Base-by-base conservation (phyloP, 768 basidiomycete genomes). In the Trametes cinnabarina region DNA sequence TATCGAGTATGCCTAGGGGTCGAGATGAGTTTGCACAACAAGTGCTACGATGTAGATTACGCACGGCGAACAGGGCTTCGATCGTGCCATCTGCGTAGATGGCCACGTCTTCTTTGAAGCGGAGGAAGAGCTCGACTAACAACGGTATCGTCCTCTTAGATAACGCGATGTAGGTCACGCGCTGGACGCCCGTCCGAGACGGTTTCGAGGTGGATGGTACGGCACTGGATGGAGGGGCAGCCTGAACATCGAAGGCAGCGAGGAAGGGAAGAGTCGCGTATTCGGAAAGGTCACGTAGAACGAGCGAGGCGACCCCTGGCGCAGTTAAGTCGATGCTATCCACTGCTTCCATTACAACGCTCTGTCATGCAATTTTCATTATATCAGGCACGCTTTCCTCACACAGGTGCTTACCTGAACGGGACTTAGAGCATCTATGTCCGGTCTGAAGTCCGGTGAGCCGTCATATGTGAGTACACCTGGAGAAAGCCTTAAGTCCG, bases 131-230 rank as follows among this genome's bases (percentile, higher is more conserved):
- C n/a, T 89, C 84, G 0, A 91, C 86, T 2, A 96, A 76, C 70
- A 82, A 77, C 0, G 94, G 93, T 89, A 97, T 94, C 14, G 79
- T 79, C 71, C 84, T 88, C 73, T 98, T 98, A 1, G 87, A 79
- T n/a, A 98, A 71, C 2, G 86, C 95, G 49, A 98, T 88, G 68
- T 94, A 98, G 1, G 93, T 94, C 47, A 97, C 78, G 5, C 88
- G 82, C 6, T 77, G 74, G 4, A 74, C 72, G 46, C 74, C 74
- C 23, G 72, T 74, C 50, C 74, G 77, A 11, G 79, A 67, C 20
- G 57, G 25, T 26, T 19, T 59, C 23, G 41, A n/a, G 5, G 49
- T 50, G 3, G 37, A 58, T 23, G 50, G 26, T 30, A 52, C 5
- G 60, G 55, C 39, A 56, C 50, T 39, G 39, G 41, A 28, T 3